Evolutionary conservation across 73 alveolate genomes (phyloP), one percentile per base, ranked within the genome.

Genomic region (Tetrahymena borealis): DNA sequence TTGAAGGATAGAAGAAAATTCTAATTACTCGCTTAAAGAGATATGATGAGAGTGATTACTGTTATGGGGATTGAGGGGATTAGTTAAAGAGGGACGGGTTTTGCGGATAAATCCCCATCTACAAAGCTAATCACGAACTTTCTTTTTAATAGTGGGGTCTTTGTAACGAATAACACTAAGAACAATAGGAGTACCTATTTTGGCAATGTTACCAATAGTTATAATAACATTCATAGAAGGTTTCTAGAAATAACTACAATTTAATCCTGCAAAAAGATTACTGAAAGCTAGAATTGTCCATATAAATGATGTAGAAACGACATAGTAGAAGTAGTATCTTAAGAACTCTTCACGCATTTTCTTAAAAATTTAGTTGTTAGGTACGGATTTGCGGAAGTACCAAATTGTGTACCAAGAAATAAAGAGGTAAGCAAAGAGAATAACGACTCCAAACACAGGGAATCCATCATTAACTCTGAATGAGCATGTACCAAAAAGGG

Each of bases 401-500:
- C 33, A 37, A n/a, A 93, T 93, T 12, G 95, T 93, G 39, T 93
- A 93, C 28, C 85, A 38, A 5, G 95, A 93, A 85, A 93, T 38
- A 10, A 90, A n/a, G 32, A 90, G 90, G 39, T 93, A 93, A 39
- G 90, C 32, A 20, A 77, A 38, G n/a, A 93, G 93, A 13, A 93
- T 20, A 24, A 93, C 38, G 4, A 93, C 91, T 31, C 95, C 95
- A 32, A 90, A 91, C 4, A 79, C 60, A 6, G 95, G 93, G 60
- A 93, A 93, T 15, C 95, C 95, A 1, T 78, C 78, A 31, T 93
- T 85, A 32, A 39, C 90, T 38, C 39, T 93, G 18, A 79, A 79
- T 12, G 93, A 79, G 24, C 95, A 93, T n/a, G 95, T 93, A 11
- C 95, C 95, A 93, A 93, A 93, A 39, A 93, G 90, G 38, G 93